phyloP scores from a whole-genome alignment of 2,329 filamentous ascomycete genomes.

The Arthroderma sp. region DNA sequence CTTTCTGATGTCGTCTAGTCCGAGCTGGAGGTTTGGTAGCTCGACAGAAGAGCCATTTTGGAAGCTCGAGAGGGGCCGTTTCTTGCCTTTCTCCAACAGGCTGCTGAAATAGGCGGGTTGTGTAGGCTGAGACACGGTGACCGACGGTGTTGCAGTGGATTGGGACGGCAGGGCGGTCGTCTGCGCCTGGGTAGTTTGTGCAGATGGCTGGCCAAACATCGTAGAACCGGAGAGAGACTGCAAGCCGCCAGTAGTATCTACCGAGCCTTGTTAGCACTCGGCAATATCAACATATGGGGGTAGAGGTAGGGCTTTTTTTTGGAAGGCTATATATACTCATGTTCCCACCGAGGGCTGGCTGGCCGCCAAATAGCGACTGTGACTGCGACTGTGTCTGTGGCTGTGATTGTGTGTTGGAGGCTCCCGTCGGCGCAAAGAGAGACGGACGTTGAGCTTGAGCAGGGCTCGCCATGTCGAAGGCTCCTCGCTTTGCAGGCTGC shows the following conservation, averaged over 20 bases:
- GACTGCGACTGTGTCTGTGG: not conserved
- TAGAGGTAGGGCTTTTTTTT: too few species aligned
- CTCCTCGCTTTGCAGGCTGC: slow-evolving; percentile 12
- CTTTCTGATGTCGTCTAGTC: slow-evolving; percentile 71
- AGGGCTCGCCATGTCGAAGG: slow-evolving; percentile 13
- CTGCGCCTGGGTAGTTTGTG: slow-evolving; percentile 13
- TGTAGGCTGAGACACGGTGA: slow-evolving; percentile 19
- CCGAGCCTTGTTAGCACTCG: not conserved
- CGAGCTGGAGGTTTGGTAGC: slow-evolving; percentile 78
- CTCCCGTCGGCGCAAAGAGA: slow-evolving; percentile 18
- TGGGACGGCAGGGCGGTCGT: slow-evolving; percentile 18
- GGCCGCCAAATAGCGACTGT: not conserved
- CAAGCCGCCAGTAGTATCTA: slow-evolving; percentile 6
- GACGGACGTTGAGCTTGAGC: slow-evolving; percentile 7
- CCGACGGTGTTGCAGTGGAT: slow-evolving; percentile 17
- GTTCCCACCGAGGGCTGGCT: too few species aligned
- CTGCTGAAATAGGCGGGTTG: slow-evolving; percentile 54
- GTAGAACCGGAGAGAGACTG: slow-evolving; percentile 19
- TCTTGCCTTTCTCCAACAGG: slow-evolving; percentile 51
- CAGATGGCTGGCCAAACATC: slow-evolving; percentile 20
- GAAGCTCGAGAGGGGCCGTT: slow-evolving; percentile 53
- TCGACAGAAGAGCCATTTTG: slow-evolving; percentile 49
- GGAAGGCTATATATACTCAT: too few species aligned
- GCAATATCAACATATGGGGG: too few species aligned
- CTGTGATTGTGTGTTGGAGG: slow-evolving; percentile 18